phyloP scores from a whole-genome alignment of 768 basidiomycete species.

The Boletus coccyginus region DNA sequence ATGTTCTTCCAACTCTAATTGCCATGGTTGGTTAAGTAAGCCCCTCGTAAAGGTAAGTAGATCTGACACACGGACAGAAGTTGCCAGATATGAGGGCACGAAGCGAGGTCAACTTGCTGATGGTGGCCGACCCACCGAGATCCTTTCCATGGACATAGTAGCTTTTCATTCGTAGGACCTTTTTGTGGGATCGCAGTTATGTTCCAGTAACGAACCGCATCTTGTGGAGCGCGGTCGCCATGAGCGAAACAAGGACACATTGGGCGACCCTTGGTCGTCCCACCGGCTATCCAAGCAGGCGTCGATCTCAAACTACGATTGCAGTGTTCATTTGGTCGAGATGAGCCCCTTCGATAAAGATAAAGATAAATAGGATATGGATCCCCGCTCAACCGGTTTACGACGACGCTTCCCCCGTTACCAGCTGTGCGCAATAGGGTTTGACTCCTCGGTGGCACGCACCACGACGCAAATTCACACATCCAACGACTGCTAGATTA shows the following conservation, averaged over 20 bases:
- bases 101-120: not conserved
- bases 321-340: too few relatives aligned
- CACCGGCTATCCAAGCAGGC: not conserved
- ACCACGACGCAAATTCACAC: not conserved
- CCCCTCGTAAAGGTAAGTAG: not conserved
- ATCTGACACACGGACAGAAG: not conserved
- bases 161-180: not conserved
- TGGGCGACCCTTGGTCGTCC: not conserved
- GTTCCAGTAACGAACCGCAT: not conserved
- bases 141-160: not conserved
- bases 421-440: not conserved
- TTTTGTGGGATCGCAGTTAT: not conserved
- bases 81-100: not conserved
- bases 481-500: not conserved
- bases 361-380: too few relatives aligned
- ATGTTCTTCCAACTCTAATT: not conserved
- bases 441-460: too few relatives aligned
- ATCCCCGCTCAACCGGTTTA: not conserved
- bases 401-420: not conserved
- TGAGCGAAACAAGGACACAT: not conserved
- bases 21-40: not conserved
- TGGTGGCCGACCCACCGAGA: not conserved
- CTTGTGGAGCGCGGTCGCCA: not conserved
- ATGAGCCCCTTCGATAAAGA: too few relatives aligned
- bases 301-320: not conserved